Evolutionary conservation across 306 rosid species (phyloP).

Genomic region (Hylodesmum podocarpum): DNA sequence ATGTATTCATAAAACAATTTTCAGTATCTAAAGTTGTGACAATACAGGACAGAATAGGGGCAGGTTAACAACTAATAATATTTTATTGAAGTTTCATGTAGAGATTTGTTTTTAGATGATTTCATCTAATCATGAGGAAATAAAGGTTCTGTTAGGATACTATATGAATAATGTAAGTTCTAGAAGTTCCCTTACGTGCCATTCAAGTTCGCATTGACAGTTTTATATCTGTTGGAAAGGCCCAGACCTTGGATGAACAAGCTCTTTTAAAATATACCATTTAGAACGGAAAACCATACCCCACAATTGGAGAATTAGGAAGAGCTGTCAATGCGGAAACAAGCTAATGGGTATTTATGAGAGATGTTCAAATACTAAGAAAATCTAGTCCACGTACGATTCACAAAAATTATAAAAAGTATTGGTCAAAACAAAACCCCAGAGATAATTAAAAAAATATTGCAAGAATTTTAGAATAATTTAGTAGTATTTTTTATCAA

Average conservation of each 20-base stretch:
- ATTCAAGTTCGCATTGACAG: no score
- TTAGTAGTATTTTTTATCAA: not conserved
- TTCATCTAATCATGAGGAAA: not conserved
- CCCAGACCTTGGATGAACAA: not conserved
- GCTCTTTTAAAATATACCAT: not conserved
- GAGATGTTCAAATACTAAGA: constrained; percentile 3
- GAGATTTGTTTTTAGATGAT: not conserved
- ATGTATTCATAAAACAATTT: not conserved
- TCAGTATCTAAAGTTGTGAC: not conserved
- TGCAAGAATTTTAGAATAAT: not conserved
- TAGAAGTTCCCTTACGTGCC: not conserved
- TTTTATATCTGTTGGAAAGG: not conserved
- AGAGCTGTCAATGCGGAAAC: not conserved
- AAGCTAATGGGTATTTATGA: not conserved
- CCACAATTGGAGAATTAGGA: constrained; percentile 12
- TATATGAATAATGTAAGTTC: not conserved
- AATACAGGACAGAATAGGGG: not conserved
- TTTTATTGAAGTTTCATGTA: not conserved
- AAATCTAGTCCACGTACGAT: constrained; percentile 1
- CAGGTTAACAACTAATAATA: not conserved
- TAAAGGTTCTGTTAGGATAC: not conserved
- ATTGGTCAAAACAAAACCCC: not conserved
- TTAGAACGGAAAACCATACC: constrained; percentile 5
- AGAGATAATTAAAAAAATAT: not conserved
- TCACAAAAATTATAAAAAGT: not conserved